phyloP scores from a whole-genome alignment of 2,329 filamentous ascomycete species.

The Pseudovirgaria hyperparasitica region DNA sequence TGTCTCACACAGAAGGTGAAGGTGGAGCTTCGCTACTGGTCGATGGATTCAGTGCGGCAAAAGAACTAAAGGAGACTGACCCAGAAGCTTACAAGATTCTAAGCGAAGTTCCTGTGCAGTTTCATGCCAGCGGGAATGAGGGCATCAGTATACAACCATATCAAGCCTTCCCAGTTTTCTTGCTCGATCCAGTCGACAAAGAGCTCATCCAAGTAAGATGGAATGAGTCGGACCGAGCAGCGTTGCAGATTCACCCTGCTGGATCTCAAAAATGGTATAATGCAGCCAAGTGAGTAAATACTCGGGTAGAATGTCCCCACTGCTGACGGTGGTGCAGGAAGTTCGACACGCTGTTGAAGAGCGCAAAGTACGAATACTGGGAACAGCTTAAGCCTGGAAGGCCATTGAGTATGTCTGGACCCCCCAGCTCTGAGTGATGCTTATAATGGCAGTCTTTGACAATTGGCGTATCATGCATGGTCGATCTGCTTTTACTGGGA shows the following conservation, averaged over 20 bases:
- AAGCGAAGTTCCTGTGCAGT: constrained; percentile 46
- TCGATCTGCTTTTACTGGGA: constrained; percentile 67
- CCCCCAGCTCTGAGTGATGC: neutral
- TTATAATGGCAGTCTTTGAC: constrained; percentile 61
- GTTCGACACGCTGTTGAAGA: constrained; percentile 58
- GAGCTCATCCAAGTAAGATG: constrained; percentile 59
- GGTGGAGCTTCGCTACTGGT: constrained; percentile 75
- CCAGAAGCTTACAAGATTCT: constrained; percentile 47
- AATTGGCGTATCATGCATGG: constrained; percentile 94
- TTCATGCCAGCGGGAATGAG: constrained; percentile 78
- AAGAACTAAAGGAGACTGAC: constrained; percentile 42
- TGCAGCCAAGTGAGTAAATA: constrained; percentile 42
- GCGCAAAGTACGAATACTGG: constrained; percentile 58
- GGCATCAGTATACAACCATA: constrained; percentile 70
- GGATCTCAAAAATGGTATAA: constrained; percentile 57
- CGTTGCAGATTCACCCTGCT: constrained; percentile 43
- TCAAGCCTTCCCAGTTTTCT: constrained; percentile 58
- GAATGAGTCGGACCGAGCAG: constrained; percentile 84
- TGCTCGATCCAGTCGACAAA: constrained; percentile 35
- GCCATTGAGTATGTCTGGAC: constrained; percentile 50
- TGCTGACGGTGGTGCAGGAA: constrained; percentile 28
- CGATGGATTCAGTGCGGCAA: constrained; percentile 69
- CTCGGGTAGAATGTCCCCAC: neutral
- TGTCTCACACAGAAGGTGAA: constrained; percentile 58
- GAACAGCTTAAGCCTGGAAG: constrained; percentile 69